Base-by-base conservation (phyloP, 495 filamentous ascomycete species). In the Penicillium crystallinum region DNA sequence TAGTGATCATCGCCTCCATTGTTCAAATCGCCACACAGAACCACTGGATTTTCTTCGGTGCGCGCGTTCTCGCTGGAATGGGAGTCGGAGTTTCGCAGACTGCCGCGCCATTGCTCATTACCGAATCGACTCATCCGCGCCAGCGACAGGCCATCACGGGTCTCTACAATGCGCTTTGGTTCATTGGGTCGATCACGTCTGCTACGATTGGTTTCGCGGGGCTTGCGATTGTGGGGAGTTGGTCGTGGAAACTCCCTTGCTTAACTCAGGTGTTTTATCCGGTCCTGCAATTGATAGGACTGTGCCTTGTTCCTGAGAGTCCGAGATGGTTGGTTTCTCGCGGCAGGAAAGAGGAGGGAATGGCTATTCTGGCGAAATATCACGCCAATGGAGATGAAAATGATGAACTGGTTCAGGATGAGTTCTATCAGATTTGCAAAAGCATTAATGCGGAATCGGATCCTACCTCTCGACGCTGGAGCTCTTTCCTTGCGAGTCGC, bases 401-500 rank as follows among this genome's bases (percentile, higher is more conserved):
- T 29, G 60, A 68, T 37, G 45, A 53, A 12, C 37, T 61, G 8
- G 66, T 67, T 2, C 63, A 59, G 21, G 59, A 61, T 23, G 72
- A 74, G 44, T 71, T 65, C 27, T 54, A 67, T 19, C 63, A 72
- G 41, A 72, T 70, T 65, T 66, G 60, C 51, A 56, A 77, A 72
- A 71, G 80, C 80, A 70, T 83, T 75, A 9, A 74, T 81, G 63
- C 58, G 3, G 67, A 58, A 23, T 56, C 54, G 8, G 67, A 54
- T 49, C 19, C 54, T 7, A 55, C 53, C 29, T 62, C 50, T 11
- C 55, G 52, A 7, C 48, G 46, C 4, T 67, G 52, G 68, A 64
- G 52, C 54, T 62, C 58, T 21, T 85, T 89, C 71, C 74, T 86
- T 69, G 69, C 64, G 40, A 84, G 81, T 43, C 79, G 76, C 60